Evolutionary conservation across 2,329 filamentous ascomycete species (phyloP), one percentile per base, ranked within the genome.

Genomic region (Arthroderma sp.): DNA sequence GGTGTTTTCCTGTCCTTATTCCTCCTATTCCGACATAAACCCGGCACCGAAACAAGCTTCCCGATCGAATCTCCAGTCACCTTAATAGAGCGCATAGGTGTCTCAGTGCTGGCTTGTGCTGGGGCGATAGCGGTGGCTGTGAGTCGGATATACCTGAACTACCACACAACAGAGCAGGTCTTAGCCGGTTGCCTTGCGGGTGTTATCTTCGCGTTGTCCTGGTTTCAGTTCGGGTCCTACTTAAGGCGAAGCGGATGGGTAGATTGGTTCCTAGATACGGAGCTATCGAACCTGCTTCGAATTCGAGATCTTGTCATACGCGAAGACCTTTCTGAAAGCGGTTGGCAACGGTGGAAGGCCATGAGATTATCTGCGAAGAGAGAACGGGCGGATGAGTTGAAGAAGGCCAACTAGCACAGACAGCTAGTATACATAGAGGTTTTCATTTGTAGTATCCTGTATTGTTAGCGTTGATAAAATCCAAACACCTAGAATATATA

Each of bases 331-430:
- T 81, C 81, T 31, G 86, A 94, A 67, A 82, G 87, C 36, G 91
- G 91, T 2, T 98, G 89, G 89, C 85, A 88, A 65, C 81, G 84
- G 60, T 96, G 88, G 86, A 81, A 89, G 62, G 69, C 71, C 40
- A 61, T 65, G 45, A 65, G 66, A 22, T 22, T 22, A 47, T 64
- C 60, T 42, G 53, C 57, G 51, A 62, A 55, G 43, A 53, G 50
- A n/a, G 29, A 36, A 32, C 27, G n/a, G n/a, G 32, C 5, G 27
- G 37, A 38, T 38, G 15, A 38, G 38, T 27, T 37, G 27, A 22
- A 22, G 15, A 22, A 22, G 15, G 15, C 15, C 2, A 22, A 22
- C 15, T 22, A 22, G 15, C 15, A 22, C 15, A 22, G 15, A 22
- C 15, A 22, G 15, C 15, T 22, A 22, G 15, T 22, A 22, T 22